Evolutionary conservation across 352 stramenopile species (phyloP).

Genomic region (Phytophthora nicotianae): DNA sequence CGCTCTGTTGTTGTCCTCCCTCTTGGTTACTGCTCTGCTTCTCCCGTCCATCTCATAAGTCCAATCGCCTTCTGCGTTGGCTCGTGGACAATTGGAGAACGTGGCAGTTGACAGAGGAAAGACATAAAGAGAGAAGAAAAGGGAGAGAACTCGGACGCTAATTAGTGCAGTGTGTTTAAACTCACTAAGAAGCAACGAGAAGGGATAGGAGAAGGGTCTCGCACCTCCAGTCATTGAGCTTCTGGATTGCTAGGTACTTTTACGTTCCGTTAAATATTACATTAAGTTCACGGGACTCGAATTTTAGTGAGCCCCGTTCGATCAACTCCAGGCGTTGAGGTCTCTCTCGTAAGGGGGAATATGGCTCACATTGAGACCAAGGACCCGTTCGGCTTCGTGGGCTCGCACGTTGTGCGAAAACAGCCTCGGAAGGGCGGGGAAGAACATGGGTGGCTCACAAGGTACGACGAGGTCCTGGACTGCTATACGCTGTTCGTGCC

Average conservation of each 20-base stretch:
- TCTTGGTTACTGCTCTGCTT: conserved; percentile 13
- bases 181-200: conserved; percentile 14
- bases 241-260: conserved; percentile 7
- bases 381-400: conserved; percentile 72
- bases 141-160: conserved; percentile 8
- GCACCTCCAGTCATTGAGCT: conserved; percentile 6
- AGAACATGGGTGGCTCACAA: conserved; percentile 73
- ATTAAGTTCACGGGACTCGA: conserved; percentile 17
- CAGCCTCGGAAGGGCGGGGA: conserved; percentile 24
- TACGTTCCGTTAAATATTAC: conserved; percentile 10
- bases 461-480: conserved; percentile 66
- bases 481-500: conserved; percentile 74
- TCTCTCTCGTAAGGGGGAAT: conserved; percentile 8
- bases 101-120: conserved; percentile 13
- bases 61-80: conserved; percentile 21
- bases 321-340: conserved; percentile 1
- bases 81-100: conserved; percentile 19
- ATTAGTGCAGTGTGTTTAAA: conserved; percentile 17
- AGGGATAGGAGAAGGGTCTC: not conserved
- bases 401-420: conserved; percentile 54
- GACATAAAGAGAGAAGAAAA: conserved; percentile 11
- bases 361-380: conserved; percentile 53
- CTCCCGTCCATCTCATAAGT: conserved; percentile 22
- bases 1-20: conserved; percentile 5
- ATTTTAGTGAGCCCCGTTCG: conserved; percentile 13